These are phyloP conservation scores for Oryza officinalis DNA, from an alignment of 176 grass and related monocot genomes.

Conservation along the genomic window DNA sequence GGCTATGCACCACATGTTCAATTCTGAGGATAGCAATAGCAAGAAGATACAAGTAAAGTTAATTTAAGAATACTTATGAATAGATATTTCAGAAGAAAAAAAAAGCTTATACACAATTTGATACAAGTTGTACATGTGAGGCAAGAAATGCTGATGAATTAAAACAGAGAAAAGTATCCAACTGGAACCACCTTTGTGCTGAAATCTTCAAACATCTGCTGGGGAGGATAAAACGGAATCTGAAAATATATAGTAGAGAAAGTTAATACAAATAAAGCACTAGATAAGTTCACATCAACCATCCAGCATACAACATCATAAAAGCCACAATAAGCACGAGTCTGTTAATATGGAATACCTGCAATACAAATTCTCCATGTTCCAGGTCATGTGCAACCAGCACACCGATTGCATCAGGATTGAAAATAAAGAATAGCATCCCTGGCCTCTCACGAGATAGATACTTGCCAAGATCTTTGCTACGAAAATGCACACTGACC, in stretches of 20 bases:
- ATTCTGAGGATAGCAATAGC: conserved; percentile 7
- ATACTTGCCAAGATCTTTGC: conserved; percentile 81
- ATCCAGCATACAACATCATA: background rate
- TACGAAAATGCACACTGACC: conserved; percentile 88
- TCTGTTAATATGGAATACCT: conserved; percentile 50
- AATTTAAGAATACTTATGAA: background rate
- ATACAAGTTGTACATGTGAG: background rate
- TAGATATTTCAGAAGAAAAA: background rate
- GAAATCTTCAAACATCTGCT: conserved; percentile 89
- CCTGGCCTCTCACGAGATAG: conserved; percentile 75
- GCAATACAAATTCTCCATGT: conserved; percentile 91
- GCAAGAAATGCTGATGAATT: conserved; percentile 20
- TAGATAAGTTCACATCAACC: background rate
- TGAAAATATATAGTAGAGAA: conserved; percentile 46
- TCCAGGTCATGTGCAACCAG: conserved; percentile 95
- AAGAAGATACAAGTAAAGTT: background rate
- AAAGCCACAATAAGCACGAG: background rate
- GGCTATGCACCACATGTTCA: background rate
- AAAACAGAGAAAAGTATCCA: conserved; percentile 29
- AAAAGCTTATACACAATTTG: background rate
- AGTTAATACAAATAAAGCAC: conserved; percentile 22
- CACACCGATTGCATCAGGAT: conserved; percentile 72
- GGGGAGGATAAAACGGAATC: conserved; percentile 96
- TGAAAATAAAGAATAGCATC: conserved; percentile 96
- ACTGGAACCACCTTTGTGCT: conserved; percentile 58